Percentiles rank a stretch among this genome's conserved stretches.
These are phyloP conservation scores for Didymella keratinophila DNA, from an alignment of 2,329 filamentous ascomycete species.

Conservation along the genomic window DNA sequence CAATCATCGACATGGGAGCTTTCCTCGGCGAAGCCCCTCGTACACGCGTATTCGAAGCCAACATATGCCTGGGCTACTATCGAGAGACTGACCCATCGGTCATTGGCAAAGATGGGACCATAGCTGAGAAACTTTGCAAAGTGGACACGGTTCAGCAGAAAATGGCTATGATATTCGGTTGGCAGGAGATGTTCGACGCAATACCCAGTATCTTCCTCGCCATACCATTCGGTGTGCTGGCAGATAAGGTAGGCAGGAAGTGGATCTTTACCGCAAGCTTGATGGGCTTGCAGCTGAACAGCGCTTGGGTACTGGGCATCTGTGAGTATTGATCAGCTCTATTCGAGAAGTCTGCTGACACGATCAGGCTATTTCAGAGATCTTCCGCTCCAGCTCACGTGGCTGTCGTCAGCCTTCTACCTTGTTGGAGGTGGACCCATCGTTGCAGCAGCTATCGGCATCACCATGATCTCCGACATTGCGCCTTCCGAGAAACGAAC, in stretches of 20 bases:
- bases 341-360: background rate
- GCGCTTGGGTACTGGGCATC: conserved; percentile 44
- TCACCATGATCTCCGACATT: conserved; percentile 62
- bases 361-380: conserved; percentile 41
- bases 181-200: conserved; percentile 59
- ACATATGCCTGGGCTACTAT: conserved; percentile 58
- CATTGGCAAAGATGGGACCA: conserved; percentile 52
- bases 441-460: conserved; percentile 56
- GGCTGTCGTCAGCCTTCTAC: conserved; percentile 57
- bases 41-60: conserved; percentile 59
- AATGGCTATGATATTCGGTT: conserved; percentile 60
- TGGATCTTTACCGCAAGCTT: conserved; percentile 54
- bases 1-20: conserved; percentile 56
- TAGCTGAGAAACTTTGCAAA: conserved; percentile 61
- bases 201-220: conserved; percentile 55
- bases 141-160: conserved; percentile 58
- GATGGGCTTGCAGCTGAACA: conserved; percentile 51
- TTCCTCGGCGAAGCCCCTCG: conserved; percentile 56
- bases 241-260: conserved; percentile 58
- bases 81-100: conserved; percentile 52
- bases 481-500: conserved; percentile 55
- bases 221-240: conserved; percentile 59
- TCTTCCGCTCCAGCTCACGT: conserved; percentile 57
- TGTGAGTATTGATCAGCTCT: conserved; percentile 29
- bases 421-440: conserved; percentile 58